Evolutionary conservation across 192 early-diverging fungal species (phyloP).

Genomic region (Gonapodya sp.): DNA sequence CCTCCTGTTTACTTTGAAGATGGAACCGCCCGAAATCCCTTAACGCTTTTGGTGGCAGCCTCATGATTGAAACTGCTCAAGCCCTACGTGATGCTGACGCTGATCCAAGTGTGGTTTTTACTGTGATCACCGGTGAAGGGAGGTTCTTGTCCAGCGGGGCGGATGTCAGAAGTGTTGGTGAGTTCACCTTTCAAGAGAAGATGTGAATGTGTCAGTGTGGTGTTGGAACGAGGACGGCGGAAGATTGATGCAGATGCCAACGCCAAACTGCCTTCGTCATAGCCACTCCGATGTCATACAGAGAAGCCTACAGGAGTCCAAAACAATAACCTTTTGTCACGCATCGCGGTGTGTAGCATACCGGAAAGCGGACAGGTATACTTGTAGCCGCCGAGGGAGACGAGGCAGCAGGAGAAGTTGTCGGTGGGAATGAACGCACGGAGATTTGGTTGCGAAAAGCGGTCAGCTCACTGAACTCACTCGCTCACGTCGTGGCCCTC

Average conservation of each 20-base stretch:
- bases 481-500: not conserved
- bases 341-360: too few species aligned
- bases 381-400: too few species aligned
- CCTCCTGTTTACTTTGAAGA: too few species aligned
- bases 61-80: not conserved
- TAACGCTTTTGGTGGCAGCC: conserved; percentile 8
- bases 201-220: not conserved
- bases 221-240: not conserved
- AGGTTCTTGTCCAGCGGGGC: conserved; percentile 2
- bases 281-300: too few species aligned
- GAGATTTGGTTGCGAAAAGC: not conserved
- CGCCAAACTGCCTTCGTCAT: too few species aligned
- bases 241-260: not conserved
- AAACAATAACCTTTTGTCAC: too few species aligned
- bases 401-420: too few species aligned
- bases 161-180: not conserved
- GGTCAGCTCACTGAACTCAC: not conserved
- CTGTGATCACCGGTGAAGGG: not conserved
- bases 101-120: not conserved
- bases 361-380: too few species aligned
- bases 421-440: too few species aligned
- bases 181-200: too few species aligned
- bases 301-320: too few species aligned
- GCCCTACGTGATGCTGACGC: not conserved
- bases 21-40: conserved; percentile 6